These are phyloP conservation scores for Zygnema cylindricum DNA, from an alignment of 139 green algal genomes.

Conservation along the genomic window DNA sequence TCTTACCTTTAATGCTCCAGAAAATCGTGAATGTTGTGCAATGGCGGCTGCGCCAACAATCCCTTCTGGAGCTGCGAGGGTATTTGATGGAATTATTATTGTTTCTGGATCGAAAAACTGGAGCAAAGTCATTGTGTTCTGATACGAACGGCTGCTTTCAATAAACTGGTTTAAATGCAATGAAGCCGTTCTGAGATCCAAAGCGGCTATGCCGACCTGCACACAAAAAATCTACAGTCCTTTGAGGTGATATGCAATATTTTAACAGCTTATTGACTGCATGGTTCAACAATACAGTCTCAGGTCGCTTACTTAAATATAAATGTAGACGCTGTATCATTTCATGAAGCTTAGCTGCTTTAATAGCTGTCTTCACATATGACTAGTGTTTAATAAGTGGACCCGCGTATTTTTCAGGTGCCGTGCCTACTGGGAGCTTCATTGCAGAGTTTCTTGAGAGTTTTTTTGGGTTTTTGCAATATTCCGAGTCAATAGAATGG, in stretches of 20 bases:
- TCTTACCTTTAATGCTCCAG: constrained; percentile 13
- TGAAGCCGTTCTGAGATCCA: constrained; percentile 53
- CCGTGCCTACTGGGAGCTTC: background rate
- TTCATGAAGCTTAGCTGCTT: too few species aligned
- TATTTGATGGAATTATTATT: constrained; percentile 45
- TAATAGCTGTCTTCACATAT: too few species aligned
- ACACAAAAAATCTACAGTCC: background rate
- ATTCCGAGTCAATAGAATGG: constrained; percentile 22
- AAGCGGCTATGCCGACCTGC: constrained; percentile 54
- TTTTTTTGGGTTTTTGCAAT: constrained; percentile 1
- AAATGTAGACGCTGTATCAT: constrained; percentile 3
- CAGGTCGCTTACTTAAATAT: background rate
- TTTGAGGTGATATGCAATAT: constrained; percentile 14
- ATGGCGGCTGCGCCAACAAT: constrained; percentile 9
- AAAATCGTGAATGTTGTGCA: constrained; percentile 19
- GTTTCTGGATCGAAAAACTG: constrained; percentile 42
- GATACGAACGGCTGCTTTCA: constrained; percentile 55
- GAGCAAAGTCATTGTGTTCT: constrained; percentile 46
- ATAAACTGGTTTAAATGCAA: constrained; percentile 53
- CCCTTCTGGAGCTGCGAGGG: constrained; percentile 25
- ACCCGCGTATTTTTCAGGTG: too few species aligned
- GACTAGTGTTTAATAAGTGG: too few species aligned
- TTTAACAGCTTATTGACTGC: too few species aligned
- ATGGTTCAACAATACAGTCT: too few species aligned
- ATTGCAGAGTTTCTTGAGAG: background rate